Percentiles rank a stretch among this genome's conserved stretches.
phyloP scores from a whole-genome alignment of 2,329 filamentous ascomycete genomes.

The Clonostachys sp. region DNA sequence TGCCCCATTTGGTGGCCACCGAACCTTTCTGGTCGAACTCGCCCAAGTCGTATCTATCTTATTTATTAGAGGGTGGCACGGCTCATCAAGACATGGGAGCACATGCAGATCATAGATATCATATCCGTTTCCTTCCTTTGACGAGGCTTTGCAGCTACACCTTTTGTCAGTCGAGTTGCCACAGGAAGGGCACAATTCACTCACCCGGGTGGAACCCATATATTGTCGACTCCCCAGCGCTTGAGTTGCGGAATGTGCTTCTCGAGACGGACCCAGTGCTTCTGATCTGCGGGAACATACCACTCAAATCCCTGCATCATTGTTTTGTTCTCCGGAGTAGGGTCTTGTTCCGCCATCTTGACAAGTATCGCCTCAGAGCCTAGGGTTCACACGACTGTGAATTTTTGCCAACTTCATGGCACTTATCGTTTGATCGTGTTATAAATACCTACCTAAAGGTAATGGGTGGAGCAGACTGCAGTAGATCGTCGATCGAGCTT shows the following conservation, averaged over 20 bases:
- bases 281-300: conserved; percentile 60
- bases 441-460: too few relatives aligned
- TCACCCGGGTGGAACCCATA: conserved; percentile 64
- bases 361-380: too few relatives aligned
- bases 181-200: background rate
- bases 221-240: conserved; percentile 56
- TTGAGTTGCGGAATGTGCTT: conserved; percentile 52
- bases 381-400: too few relatives aligned
- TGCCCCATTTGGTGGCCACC: conserved; percentile 65
- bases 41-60: conserved; percentile 52
- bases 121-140: conserved; percentile 61
- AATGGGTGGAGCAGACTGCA: too few relatives aligned
- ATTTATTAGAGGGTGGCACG: too few relatives aligned
- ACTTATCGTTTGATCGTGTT: too few relatives aligned
- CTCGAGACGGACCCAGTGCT: conserved; percentile 59
- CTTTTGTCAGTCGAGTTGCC: background rate
- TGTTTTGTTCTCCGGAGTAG: conserved; percentile 40
- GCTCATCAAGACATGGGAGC: too few relatives aligned
- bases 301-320: conserved; percentile 73
- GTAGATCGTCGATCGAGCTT: too few relatives aligned
- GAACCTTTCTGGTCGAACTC: conserved; percentile 71
- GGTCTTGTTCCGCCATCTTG: conserved; percentile 3
- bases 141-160: conserved; percentile 57
- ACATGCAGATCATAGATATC: conserved; percentile 59
- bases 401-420: too few relatives aligned